phyloP scores from a whole-genome alignment of 257 asterid genomes.

The Fraxinus americana region DNA sequence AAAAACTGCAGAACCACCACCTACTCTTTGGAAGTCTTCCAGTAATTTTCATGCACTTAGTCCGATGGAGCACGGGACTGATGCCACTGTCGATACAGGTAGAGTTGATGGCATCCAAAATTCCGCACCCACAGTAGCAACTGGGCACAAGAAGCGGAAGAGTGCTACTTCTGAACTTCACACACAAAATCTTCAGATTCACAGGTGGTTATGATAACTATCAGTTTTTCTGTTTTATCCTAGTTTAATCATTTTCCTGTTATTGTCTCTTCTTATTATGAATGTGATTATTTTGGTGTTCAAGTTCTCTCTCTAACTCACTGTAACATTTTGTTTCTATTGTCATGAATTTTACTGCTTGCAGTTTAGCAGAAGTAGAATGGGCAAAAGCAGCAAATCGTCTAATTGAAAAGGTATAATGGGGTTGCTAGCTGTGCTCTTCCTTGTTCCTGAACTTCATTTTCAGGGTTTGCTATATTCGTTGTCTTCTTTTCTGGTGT shows the following conservation, averaged over 20 bases:
- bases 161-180: slow-evolving; percentile 45
- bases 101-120: slow-evolving; percentile 34
- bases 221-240: slow-evolving; percentile 8
- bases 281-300: background rate
- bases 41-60: slow-evolving; percentile 37
- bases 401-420: slow-evolving; percentile 62
- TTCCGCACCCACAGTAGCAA: slow-evolving; percentile 34
- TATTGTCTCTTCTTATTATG: too few relatives aligned
- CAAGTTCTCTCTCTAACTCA: background rate
- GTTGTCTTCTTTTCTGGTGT: slow-evolving; percentile 21
- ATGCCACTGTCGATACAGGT: slow-evolving; percentile 26
- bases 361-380: slow-evolving; percentile 64
- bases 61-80: slow-evolving; percentile 34
- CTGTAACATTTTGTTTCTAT: slow-evolving; percentile 27
- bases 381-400: slow-evolving; percentile 69
- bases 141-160: slow-evolving; percentile 60
- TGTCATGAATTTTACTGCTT: slow-evolving; percentile 27
- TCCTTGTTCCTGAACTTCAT: slow-evolving; percentile 12
- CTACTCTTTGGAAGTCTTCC: slow-evolving; percentile 43
- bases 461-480: slow-evolving; percentile 14
- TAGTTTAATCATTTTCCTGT: too few relatives aligned
- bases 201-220: slow-evolving; percentile 45
- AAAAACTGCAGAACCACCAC: slow-evolving; percentile 46
- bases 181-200: slow-evolving; percentile 36
- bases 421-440: slow-evolving; percentile 22